Evolutionary conservation across 1,139 yeast genomes (phyloP).

Genomic region (Meyerozyma athensensis): DNA sequence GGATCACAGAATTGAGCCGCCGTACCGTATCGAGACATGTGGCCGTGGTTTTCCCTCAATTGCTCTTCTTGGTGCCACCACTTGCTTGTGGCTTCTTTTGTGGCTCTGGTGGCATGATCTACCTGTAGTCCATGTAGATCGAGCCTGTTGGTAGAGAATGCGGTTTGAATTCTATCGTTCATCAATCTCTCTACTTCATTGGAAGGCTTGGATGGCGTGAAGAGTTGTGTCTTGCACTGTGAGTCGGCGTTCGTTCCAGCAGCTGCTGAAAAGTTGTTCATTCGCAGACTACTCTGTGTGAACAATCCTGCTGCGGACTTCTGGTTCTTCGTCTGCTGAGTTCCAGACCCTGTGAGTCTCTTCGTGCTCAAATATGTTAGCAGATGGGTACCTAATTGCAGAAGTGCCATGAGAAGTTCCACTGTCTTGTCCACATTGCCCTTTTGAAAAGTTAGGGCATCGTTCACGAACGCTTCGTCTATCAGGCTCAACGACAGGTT

Average conservation of each 20-base stretch:
- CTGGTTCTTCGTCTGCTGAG: no score
- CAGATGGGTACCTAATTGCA: conserved; percentile 18
- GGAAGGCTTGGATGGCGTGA: conserved; percentile 10
- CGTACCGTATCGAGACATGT: conserved; percentile 24
- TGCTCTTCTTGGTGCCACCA: conserved; percentile 57
- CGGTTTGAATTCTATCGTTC: no score
- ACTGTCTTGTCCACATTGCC: conserved; percentile 35
- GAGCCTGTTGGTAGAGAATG: conserved; percentile 19
- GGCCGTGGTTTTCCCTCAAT: conserved; percentile 36
- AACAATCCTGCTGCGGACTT: no score
- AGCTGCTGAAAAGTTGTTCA: no score
- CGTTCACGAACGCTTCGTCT: conserved; percentile 25
- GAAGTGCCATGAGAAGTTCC: conserved; percentile 22
- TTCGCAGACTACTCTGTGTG: no score
- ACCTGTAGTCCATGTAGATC: conserved; percentile 53
- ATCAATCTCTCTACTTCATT: no score
- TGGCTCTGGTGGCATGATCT: conserved; percentile 36
- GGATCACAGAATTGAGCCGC: conserved; percentile 31
- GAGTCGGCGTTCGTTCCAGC: no score
- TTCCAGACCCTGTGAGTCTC: no score
- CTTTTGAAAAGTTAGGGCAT: conserved; percentile 33
- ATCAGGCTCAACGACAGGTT: conserved; percentile 13
- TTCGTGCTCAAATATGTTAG: conserved; percentile 9
- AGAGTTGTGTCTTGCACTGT: conserved; percentile 3
- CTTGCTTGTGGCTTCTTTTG: conserved; percentile 24